Evolutionary conservation across 2,329 filamentous ascomycete species (phyloP).

Genomic region (Hymenotorrendiella dingleyae): DNA sequence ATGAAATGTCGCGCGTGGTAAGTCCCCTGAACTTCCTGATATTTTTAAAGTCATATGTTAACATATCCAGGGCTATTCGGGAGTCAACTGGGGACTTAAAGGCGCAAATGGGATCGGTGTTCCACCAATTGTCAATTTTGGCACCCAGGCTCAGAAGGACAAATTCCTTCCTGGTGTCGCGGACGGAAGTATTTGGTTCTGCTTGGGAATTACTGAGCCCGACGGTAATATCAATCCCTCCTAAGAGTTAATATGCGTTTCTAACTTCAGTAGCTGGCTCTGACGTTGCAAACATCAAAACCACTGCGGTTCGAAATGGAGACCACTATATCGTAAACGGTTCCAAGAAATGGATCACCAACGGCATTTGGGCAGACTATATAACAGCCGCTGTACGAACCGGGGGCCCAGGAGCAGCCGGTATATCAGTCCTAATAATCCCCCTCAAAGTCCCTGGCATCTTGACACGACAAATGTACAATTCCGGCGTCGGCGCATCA

Average conservation of each 20-base stretch:
- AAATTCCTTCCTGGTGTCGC: constrained; percentile 55
- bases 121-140: constrained; percentile 58
- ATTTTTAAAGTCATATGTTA: not conserved
- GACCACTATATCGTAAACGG: constrained; percentile 57
- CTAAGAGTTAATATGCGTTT: constrained; percentile 39
- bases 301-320: constrained; percentile 48
- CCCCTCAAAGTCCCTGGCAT: constrained; percentile 45
- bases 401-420: constrained; percentile 44
- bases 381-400: constrained; percentile 58
- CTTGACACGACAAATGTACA: constrained; percentile 48
- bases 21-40: not conserved
- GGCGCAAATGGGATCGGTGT: constrained; percentile 57
- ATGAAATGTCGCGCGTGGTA: constrained; percentile 47
- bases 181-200: constrained; percentile 53
- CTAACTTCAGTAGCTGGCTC: constrained; percentile 41
- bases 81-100: constrained; percentile 51
- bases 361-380: constrained; percentile 53
- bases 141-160: constrained; percentile 51
- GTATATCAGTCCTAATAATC: constrained; percentile 54
- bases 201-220: constrained; percentile 60
- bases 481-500: constrained; percentile 61
- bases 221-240: constrained; percentile 35
- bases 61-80: constrained; percentile 40
- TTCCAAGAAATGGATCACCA: constrained; percentile 64
- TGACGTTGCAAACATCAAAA: constrained; percentile 58